Evolutionary conservation across 2,329 filamentous ascomycete species (phyloP).

Genomic region (Trichoderma koningiopsis): DNA sequence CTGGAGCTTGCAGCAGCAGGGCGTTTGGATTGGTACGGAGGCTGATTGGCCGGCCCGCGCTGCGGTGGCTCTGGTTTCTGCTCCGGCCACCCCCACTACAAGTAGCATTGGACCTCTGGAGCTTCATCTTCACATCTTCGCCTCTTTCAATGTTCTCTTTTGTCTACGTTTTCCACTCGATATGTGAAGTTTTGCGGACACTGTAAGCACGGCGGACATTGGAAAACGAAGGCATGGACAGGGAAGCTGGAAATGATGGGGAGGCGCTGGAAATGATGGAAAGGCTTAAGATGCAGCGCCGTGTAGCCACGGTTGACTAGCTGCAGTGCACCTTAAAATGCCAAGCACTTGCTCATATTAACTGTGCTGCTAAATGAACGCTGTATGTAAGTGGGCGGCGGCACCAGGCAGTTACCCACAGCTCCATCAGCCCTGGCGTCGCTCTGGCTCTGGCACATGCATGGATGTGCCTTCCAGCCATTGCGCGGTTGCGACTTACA

Average conservation of each 20-base stretch:
- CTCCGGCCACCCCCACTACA: slow-evolving; percentile 10
- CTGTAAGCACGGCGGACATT: neutral
- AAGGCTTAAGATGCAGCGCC: neutral
- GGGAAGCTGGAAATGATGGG: neutral
- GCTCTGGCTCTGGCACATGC: slow-evolving; percentile 21
- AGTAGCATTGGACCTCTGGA: neutral
- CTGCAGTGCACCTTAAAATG: neutral
- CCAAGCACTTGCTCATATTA: neutral
- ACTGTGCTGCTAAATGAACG: slow-evolving; percentile 2
- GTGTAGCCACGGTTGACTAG: neutral
- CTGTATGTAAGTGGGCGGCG: neutral
- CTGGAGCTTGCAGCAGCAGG: slow-evolving; percentile 15
- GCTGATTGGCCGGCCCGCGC: slow-evolving; percentile 24
- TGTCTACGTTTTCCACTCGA: neutral
- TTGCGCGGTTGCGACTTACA: neutral
- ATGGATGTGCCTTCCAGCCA: slow-evolving; percentile 1
- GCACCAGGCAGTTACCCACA: neutral
- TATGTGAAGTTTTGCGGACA: neutral
- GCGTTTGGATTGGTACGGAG: slow-evolving; percentile 10
- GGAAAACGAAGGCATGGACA: neutral
- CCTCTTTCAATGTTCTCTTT: neutral
- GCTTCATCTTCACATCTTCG: neutral
- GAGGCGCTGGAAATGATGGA: neutral
- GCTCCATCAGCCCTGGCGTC: slow-evolving; percentile 7
- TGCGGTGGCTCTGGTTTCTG: slow-evolving; percentile 16